Evolutionary conservation across 306 rosid species (phyloP), one percentile per base, ranked within the genome.

Genomic region (Morella rubra): DNA sequence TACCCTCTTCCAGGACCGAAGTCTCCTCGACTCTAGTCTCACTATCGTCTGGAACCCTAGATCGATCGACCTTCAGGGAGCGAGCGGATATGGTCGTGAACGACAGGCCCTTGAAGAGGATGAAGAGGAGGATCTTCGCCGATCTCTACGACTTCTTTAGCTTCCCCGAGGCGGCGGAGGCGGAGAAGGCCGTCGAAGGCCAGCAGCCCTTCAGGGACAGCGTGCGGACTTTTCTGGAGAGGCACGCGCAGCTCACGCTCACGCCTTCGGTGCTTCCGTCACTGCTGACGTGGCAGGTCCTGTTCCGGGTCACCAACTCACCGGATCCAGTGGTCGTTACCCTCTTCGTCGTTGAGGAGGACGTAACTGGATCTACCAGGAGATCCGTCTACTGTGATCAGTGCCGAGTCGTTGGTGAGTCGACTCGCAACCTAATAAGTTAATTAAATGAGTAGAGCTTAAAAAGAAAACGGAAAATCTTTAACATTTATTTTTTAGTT

Each of bases 341-440:
- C 52, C 77, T 82, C 66, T 49, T 77, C 52, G 44, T 82, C 19
- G 80, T 82, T n/a, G 85, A 78, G 71, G 85, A 82, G 82, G 85
- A 82, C 73, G 79, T 82, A 46, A 77, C 85, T 64, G 44, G 73
- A 72, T 68, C 76, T 59, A n/a, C 53, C 12, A 76, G 82, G 58
- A 41, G 71, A 65, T 69, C 82, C 50, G 76, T 82, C 69, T 82
- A 82, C 79, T 82, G 77, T 51, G 80, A 82, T 76, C 82, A 82
- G 69, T 82, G 85, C 80, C 77, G 82, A n/a, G 82, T 82, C 27
- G 82, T 78, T 70, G 85, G 85, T 82, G 37, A 56, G 81, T 73
- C 56, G 56, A 52, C 19, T 52, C 7, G 56, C 18, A 52, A 12
- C 32, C 32, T 27, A 27, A 27, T 27, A 1, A 27, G 32, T 27